Evolutionary conservation across 163 green algal species (phyloP), one percentile per base, ranked within the genome.

Genomic region (Scenedesmus sp.): DNA sequence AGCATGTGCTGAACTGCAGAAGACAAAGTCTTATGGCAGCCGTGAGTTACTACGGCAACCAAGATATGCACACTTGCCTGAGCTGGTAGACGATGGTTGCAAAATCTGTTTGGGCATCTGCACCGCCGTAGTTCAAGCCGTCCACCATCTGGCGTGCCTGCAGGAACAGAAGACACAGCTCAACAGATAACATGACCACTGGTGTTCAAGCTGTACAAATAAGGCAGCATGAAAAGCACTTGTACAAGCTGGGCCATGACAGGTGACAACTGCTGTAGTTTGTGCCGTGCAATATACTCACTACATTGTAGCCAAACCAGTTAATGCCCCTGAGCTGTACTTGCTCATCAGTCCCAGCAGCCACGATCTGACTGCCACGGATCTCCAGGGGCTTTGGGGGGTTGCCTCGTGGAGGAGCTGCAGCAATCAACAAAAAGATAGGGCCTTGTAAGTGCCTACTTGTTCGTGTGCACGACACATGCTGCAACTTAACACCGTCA

Each of bases 291-390:
- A 82, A 26, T 34, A 54, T 15, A 67, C 81, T 67, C 26, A 67
- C 84, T 13, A 92, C 88, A 83, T 90, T 94, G 76, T 77, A 92
- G 7, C 88, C 87, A 57, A 92, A 91, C 89, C 88, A 88, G 73
- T 92, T 91, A 34, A 92, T 66, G 20, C 88, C 85, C 23, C 59
- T 57, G 57, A 89, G 26, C 8, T 60, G 34, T n/a, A 89, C 46
- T 1, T 84, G 18, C 16, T 86, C 4, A 18, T 55, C 62, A 34
- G 46, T 84, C 3, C 13, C 55, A n/a, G 70, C 26, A 6, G 26
- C 70, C 23, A 90, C 54, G 10, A 93, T 60, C 16, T 52, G 64
- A 52, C n/a, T 89, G 81, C 81, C 89, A 59, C 12, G 3, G 1
- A 88, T 62, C 2, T 10, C 8, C 52, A 92, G 23, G 2, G 82